These are phyloP conservation scores for Fusarium mangiferae DNA, from an alignment of 2,329 filamentous ascomycete species.

Conservation along the genomic window DNA sequence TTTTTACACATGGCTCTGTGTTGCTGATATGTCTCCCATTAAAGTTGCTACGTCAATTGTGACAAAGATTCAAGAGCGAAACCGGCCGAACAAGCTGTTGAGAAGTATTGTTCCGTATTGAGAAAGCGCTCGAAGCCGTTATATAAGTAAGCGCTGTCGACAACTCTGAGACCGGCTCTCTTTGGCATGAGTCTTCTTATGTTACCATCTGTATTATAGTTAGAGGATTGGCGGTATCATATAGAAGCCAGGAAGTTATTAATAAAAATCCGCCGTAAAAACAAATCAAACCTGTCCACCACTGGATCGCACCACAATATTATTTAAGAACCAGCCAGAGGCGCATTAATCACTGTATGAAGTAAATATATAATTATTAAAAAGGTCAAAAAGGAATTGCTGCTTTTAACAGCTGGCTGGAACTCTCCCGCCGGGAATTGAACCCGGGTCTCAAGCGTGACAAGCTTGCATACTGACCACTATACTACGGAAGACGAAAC, in stretches of 20 bases:
- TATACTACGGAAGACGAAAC: slow-evolving; percentile 29
- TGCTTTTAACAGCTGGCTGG: slow-evolving; percentile 15
- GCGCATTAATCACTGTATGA: rapidly evolving
- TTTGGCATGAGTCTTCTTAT: not conserved
- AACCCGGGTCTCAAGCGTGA: slow-evolving; percentile 34
- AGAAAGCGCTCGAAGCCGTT: not conserved
- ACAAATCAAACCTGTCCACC: rapidly evolving
- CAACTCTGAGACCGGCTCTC: rapidly evolving
- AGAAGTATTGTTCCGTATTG: slow-evolving; percentile 9
- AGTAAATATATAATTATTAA: rapidly evolving
- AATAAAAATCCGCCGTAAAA: rapidly evolving
- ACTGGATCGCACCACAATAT: rapidly evolving
- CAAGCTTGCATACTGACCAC: slow-evolving; percentile 34
- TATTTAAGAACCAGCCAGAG: rapidly evolving
- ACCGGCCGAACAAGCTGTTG: not conserved
- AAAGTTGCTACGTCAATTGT: slow-evolving; percentile 18
- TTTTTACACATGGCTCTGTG: rapidly evolving
- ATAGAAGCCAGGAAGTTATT: rapidly evolving
- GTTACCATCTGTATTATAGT: not conserved
- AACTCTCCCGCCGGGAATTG: slow-evolving; percentile 34
- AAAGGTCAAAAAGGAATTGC: not conserved
- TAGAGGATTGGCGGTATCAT: rapidly evolving
- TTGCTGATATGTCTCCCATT: not conserved
- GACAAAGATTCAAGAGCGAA: not conserved
- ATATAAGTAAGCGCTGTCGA: not conserved